phyloP scores from a whole-genome alignment of 305 asterid genomes.

The Withania somnifera region DNA sequence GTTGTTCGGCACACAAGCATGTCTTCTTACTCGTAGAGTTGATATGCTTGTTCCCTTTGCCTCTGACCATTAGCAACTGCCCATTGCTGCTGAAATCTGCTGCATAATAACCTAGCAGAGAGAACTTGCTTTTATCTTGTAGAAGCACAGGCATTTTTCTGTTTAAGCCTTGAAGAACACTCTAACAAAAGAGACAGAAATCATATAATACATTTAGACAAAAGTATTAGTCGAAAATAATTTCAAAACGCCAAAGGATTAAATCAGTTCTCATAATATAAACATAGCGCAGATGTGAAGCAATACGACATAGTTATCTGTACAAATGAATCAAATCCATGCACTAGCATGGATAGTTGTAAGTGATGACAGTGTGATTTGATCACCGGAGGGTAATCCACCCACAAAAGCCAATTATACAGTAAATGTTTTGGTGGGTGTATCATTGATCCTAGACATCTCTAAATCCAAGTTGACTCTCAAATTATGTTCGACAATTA shows the following conservation, averaged over 20 bases:
- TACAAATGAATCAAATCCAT: neutral
- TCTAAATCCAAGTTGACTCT: neutral
- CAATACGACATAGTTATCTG: neutral
- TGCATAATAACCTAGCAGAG: conserved; percentile 53
- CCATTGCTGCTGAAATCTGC: conserved; percentile 23
- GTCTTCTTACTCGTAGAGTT: conserved; percentile 13
- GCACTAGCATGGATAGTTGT: neutral
- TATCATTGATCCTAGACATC: neutral
- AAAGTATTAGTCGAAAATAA: neutral
- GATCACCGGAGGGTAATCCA: neutral
- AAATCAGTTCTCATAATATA: neutral
- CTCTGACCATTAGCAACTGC: conserved; percentile 14
- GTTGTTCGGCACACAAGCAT: neutral
- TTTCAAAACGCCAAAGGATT: neutral
- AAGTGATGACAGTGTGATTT: neutral
- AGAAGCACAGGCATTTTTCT: conserved; percentile 47
- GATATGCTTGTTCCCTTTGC: conserved; percentile 6
- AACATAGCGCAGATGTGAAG: neutral
- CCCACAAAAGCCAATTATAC: neutral
- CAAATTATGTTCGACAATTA: neutral
- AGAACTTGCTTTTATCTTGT: conserved; percentile 50
- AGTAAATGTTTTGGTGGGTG: neutral
- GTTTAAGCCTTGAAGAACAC: conserved; percentile 40
- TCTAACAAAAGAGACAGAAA: conserved; percentile 26
- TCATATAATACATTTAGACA: neutral